A percentile compares a stretch with the other conserved stretches of the same genome.
Conservation (phyloP, 164 flowering plant genomes). For the Berberis vulgaris region DNA sequence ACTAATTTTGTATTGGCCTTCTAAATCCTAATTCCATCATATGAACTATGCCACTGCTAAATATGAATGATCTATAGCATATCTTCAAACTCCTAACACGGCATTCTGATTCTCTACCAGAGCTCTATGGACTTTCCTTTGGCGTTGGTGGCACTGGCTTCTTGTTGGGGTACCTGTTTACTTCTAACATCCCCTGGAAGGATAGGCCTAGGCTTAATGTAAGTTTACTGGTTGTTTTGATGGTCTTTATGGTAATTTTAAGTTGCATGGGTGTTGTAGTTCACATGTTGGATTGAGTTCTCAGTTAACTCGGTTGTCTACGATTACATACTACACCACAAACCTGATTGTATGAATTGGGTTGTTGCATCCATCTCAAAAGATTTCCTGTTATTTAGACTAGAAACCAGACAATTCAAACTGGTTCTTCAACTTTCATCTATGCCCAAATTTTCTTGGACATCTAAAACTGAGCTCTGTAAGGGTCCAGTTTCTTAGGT, state of each 20-base stretch:
- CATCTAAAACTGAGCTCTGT: no score
- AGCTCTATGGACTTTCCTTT: conserved; percentile 61
- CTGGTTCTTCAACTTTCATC: not conserved
- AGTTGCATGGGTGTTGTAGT: not conserved
- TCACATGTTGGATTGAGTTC: not conserved
- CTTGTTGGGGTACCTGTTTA: conserved; percentile 29
- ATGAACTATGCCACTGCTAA: no score
- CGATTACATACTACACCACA: not conserved
- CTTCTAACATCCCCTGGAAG: conserved; percentile 21
- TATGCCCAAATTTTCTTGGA: no score
- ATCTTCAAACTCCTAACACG: not conserved
- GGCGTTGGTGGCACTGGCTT: conserved; percentile 38
- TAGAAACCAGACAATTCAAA: not conserved
- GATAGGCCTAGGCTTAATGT: conserved; percentile 23
- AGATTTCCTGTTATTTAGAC: not conserved
- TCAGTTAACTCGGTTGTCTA: not conserved
- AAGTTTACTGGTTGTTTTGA: conserved; percentile 17
- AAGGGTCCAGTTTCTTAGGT: not conserved
- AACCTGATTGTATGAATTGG: no score
- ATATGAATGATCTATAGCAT: no score
- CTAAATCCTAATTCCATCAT: no score
- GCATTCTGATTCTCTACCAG: conserved; percentile 28
- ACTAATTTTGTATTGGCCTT: no score
- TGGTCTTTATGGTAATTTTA: not conserved
- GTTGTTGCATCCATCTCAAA: no score